Percentiles rank a stretch among this genome's conserved stretches.
These are phyloP conservation scores for Trifolium fragiferum DNA, from an alignment of 306 rosid genomes.

Conservation along the genomic window DNA sequence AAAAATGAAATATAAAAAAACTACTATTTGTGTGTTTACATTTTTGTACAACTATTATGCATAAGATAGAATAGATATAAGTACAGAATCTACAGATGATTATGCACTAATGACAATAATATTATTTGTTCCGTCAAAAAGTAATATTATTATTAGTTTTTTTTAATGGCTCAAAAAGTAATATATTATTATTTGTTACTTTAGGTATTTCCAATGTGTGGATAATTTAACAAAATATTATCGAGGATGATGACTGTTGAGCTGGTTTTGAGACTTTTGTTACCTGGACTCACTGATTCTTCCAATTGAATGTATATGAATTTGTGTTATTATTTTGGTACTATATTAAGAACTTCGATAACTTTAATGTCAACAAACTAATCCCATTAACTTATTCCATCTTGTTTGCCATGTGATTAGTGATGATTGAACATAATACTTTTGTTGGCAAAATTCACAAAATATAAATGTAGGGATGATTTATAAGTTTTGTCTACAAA, in stretches of 20 bases:
- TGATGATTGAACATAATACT: not conserved
- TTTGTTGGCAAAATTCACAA: constrained; percentile 5
- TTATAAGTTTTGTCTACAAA: too few relatives aligned
- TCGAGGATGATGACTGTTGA: not conserved
- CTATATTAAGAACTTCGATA: not conserved
- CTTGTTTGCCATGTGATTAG: constrained; percentile 32
- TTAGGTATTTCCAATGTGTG: not conserved
- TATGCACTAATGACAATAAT: not conserved
- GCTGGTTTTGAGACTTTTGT: constrained; percentile 40
- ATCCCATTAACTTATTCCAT: constrained; percentile 9
- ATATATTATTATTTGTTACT: not conserved
- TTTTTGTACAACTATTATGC: not conserved
- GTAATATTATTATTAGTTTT: too few relatives aligned
- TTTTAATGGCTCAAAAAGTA: too few relatives aligned
- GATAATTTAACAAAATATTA: constrained; percentile 32
- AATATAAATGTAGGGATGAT: not conserved
- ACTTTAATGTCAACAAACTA: constrained; percentile 20
- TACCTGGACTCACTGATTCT: constrained; percentile 15
- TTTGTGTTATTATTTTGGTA: not conserved
- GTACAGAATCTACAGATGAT: too few relatives aligned
- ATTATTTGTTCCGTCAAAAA: not conserved
- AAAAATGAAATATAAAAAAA: too few relatives aligned
- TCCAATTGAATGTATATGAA: not conserved
- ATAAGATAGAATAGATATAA: not conserved
- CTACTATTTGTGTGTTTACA: too few relatives aligned